These are phyloP conservation scores for Alternaria metachromatica DNA, from an alignment of 2,329 filamentous ascomycete genomes.

Conservation along the genomic window DNA sequence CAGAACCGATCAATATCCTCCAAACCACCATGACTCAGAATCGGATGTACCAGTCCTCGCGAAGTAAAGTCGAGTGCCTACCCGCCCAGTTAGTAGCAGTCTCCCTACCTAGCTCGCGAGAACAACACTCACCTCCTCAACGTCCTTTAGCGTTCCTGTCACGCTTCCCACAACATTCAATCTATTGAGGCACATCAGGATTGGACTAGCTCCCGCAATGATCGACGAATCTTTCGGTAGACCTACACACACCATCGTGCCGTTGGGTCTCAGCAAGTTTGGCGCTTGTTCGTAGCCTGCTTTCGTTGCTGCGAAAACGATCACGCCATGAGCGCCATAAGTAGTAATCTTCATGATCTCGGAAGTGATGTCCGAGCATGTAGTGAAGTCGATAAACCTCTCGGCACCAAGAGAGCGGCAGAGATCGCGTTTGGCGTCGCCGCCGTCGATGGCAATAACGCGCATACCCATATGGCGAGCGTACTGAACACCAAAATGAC, in stretches of 20 bases:
- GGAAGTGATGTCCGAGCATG: conserved; percentile 66
- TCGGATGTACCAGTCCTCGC: conserved; percentile 51
- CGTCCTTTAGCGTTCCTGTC: conserved; percentile 54
- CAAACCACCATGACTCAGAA: conserved; percentile 48
- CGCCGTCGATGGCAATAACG: conserved; percentile 63
- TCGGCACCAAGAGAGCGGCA: conserved; percentile 61
- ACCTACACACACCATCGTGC: conserved; percentile 40
- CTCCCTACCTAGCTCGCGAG: no score
- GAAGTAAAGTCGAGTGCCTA: conserved; percentile 55
- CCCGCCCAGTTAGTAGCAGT: neutral
- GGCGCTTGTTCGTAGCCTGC: conserved; percentile 44
- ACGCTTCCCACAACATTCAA: conserved; percentile 54
- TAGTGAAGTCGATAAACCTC: conserved; percentile 62
- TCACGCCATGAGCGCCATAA: conserved; percentile 80
- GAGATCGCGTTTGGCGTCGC: conserved; percentile 55
- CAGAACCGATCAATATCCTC: conserved; percentile 51
- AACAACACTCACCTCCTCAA: conserved; percentile 38
- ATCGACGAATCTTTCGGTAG: conserved; percentile 31
- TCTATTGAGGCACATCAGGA: conserved; percentile 49
- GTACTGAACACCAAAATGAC: conserved; percentile 38
- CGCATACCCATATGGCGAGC: conserved; percentile 64
- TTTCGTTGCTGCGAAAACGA: conserved; percentile 71
- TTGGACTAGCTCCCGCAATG: conserved; percentile 37
- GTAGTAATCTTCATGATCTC: conserved; percentile 55
- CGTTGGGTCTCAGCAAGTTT: conserved; percentile 32